Evolutionary conservation across 176 grass and related monocot genomes (phyloP).

Genomic region (Bolboschoenus planiculmis): DNA sequence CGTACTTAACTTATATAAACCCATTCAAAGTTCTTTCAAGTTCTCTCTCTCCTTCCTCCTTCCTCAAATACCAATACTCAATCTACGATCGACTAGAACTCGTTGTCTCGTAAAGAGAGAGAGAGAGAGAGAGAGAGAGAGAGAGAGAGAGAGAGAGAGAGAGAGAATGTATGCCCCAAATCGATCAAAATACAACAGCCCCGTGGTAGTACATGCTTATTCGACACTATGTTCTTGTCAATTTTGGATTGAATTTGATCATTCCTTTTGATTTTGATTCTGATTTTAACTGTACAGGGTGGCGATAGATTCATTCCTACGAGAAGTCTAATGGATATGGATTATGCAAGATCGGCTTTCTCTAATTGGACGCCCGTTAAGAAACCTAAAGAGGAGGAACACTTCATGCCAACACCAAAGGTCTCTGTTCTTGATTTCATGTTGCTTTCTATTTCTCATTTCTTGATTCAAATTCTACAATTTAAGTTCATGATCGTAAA

Average conservation of each 20-base stretch:
- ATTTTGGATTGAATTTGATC: neutral
- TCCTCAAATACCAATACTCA: too few relatives aligned
- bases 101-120: too few relatives aligned
- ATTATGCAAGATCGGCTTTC: slow-evolving; percentile 23
- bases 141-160: too few relatives aligned
- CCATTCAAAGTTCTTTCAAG: too few relatives aligned
- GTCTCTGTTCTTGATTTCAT: slow-evolving; percentile 5
- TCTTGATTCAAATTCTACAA: neutral
- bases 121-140: too few relatives aligned
- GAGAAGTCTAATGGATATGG: slow-evolving; percentile 38
- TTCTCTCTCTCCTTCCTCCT: too few relatives aligned
- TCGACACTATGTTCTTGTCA: neutral
- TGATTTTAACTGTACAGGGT: slow-evolving; percentile 1
- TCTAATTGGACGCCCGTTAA: slow-evolving; percentile 1
- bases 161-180: slow-evolving; percentile 6
- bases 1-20: too few relatives aligned
- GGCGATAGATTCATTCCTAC: slow-evolving; percentile 37
- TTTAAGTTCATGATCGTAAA: neutral
- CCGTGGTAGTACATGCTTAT: neutral
- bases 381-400: slow-evolving; percentile 7
- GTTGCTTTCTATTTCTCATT: neutral
- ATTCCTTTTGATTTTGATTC: neutral
- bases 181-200: slow-evolving; percentile 23
- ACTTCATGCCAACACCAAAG: slow-evolving; percentile 4
- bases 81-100: too few relatives aligned